Conservation (phyloP, 805 yeast genomes). For the Saturnispora zaruensis region DNA sequence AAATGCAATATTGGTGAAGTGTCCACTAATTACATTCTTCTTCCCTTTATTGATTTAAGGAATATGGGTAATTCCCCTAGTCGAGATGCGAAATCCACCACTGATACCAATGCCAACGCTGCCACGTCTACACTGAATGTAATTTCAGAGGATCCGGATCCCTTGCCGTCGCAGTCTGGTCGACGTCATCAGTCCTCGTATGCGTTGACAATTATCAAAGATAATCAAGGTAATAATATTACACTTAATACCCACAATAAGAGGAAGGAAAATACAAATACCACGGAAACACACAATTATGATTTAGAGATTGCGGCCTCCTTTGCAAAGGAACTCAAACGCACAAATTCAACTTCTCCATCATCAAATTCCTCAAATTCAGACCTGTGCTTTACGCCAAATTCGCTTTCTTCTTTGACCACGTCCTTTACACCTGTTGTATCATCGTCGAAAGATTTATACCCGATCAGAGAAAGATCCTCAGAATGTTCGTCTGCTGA, state of each 20-base stretch:
- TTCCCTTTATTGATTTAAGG: neutral
- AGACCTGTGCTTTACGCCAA: slow-evolving; percentile 28
- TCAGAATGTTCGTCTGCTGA: slow-evolving; percentile 23
- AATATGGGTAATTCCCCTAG: slow-evolving; percentile 9
- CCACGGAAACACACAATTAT: slow-evolving; percentile 11
- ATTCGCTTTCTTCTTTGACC: slow-evolving; percentile 24
- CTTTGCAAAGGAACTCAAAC: slow-evolving; percentile 33
- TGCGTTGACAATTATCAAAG: slow-evolving; percentile 10
- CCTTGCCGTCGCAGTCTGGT: slow-evolving; percentile 26
- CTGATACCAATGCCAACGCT: neutral
- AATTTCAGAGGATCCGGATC: slow-evolving; percentile 28
- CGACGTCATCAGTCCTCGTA: slow-evolving; percentile 6
- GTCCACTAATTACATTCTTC: neutral
- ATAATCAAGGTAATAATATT: slow-evolving; percentile 6
- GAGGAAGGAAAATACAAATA: slow-evolving; percentile 5
- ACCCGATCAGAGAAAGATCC: slow-evolving; percentile 29
- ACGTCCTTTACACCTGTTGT: slow-evolving; percentile 23
- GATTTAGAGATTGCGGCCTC: slow-evolving; percentile 40
- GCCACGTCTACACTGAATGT: neutral
- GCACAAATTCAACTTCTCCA: slow-evolving; percentile 12
- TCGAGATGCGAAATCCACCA: neutral
- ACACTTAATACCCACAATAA: slow-evolving; percentile 1
- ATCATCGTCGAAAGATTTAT: slow-evolving; percentile 15
- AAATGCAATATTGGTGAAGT: neutral
- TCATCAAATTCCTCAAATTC: slow-evolving; percentile 30